Evolutionary conservation across 148 eudicot species (phyloP), one percentile per base, ranked within the genome.

Genomic region (Rhododendron molle): DNA sequence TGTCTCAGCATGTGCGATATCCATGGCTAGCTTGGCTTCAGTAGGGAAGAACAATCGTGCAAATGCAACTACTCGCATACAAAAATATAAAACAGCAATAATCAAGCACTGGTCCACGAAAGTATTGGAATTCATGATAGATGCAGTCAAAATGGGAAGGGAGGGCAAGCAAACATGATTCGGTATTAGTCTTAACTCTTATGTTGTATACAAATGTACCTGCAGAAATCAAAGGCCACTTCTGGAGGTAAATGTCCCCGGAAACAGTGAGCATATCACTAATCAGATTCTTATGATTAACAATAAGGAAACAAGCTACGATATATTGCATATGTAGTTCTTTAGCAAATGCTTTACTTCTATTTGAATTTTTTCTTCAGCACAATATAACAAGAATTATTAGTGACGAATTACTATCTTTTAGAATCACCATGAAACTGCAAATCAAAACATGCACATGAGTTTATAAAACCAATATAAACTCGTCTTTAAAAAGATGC

Each of bases 11-110:
- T 90, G 86, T 44, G 93, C 92, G 83, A 90, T 86, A 2, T 91
- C 89, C 92, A 90, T 91, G 47, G 91, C 93, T 71, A 91, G 82
- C 81, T 86, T 91, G 26, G 93, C 93, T 90, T 91, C 93, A 32
- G 85, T 80, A 47, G 93, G 93, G 84, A 90, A 91, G 54, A 91
- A 78, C 44, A 91, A 40, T 30, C 87, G 85, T 67, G 93, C 93
- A 86, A 90, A 83, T 83, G 91, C 88, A 82, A 91, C 93, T 91
- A 88, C 10, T 81, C 73, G 26, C 30, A 52, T 26, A 85, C 20
- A 85, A 60, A 82, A 40, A 84, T 20, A 83, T n/a, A 26, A 0
- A 78, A 83, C 23, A 86, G 46, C 34, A 40, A 43, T 84, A 40
- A 8, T 44, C 38, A 82, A 67, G 40, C 76, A 67, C 84, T 13